Percentiles rank a stretch among this genome's conserved stretches.
These are phyloP conservation scores for Mycena citricolor DNA, from an alignment of 1,284 basidiomycete species.

Conservation along the genomic window DNA sequence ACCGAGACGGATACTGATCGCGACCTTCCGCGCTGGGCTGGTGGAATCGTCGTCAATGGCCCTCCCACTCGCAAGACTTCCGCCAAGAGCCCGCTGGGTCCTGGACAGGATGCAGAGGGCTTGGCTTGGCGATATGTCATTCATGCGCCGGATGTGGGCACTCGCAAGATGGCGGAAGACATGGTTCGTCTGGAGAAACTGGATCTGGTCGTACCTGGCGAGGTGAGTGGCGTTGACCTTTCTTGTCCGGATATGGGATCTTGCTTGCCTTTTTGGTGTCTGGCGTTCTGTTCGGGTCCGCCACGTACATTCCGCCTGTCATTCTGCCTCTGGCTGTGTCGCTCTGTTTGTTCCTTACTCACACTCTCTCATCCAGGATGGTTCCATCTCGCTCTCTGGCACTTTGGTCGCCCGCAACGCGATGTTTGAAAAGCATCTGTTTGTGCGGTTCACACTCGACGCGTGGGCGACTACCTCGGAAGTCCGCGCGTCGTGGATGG, in stretches of 20 bases:
- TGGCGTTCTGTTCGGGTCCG: too few relatives aligned
- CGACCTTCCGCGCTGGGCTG: conserved; percentile 10
- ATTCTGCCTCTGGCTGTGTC: too few relatives aligned
- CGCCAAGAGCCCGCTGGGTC: not conserved
- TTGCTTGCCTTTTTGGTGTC: too few relatives aligned
- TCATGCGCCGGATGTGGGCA: conserved; percentile 8
- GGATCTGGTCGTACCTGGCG: conserved; percentile 36
- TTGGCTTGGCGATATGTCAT: conserved; percentile 14
- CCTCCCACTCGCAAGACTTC: conserved; percentile 34
- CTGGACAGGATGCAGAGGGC: not conserved
- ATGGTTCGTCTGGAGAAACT: conserved; percentile 59
- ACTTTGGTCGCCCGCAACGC: conserved; percentile 81
- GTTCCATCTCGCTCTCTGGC: conserved; percentile 49
- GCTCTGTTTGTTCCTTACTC: conserved; percentile 28
- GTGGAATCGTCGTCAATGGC: conserved; percentile 40
- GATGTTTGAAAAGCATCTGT: conserved; percentile 85
- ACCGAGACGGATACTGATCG: conserved; percentile 54
- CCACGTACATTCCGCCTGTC: too few relatives aligned
- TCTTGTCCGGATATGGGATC: too few relatives aligned
- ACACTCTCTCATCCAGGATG: too few relatives aligned
- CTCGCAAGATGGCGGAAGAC: too few relatives aligned
- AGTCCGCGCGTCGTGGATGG: conserved; percentile 68
- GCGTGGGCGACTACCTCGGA: conserved; percentile 93
- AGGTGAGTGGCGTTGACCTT: too few relatives aligned
- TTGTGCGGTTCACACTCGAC: conserved; percentile 89